Evolutionary conservation across 371 early-diverging fungal genomes (phyloP), one percentile per base, ranked within the genome.

Genomic region (Lichtheimia corymbifera): DNA sequence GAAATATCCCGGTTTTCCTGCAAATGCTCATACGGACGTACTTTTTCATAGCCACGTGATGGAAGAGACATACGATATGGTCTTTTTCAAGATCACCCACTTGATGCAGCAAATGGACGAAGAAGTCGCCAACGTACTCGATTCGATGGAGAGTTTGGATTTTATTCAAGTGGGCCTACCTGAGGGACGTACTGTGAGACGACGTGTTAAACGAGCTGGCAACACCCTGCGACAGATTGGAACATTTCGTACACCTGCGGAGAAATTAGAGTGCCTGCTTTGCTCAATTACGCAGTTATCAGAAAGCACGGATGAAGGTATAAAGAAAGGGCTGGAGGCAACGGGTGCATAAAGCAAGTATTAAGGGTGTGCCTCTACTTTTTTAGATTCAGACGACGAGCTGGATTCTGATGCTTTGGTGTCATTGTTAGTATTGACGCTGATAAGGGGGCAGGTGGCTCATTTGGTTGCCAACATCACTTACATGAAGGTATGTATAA

Each of bases 31-130:
- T 17, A 3, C 18, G 53, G 30, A 24, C 9, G 12, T 40, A 27
- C 13, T 24, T 13, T 50, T 27, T 27, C 51, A 0, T 55, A 80
- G 77, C 47, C 68, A 81, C 55, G 62, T 85, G 14, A 80, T 83
- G 83, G 83, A 85, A 51, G 68, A 75, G 17, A 83, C 77, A 2
- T 85, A 85, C 47, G 85, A 85, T 55, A 77, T 83, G 35, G 74
- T 78, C 1, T 85, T 85, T 54, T 85, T 82, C 68, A 80, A 76
- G 45, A 76, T 85, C 58, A 77, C 82, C 0, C 73, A 75, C 35
- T 53, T 76, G 15, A 51, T 77, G 28, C 72, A 76, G 14, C 53
- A 61, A 0, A 59, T 72, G 22, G 85, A 85, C 45, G 58, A 65
- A 58, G 64, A 72, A 5, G 59, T 83, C 15, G 61, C 73, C 4